Evolutionary conservation across 1,139 yeast species (phyloP), one percentile per base, ranked within the genome.

Genomic region (Blastobotrys illinoisensis): DNA sequence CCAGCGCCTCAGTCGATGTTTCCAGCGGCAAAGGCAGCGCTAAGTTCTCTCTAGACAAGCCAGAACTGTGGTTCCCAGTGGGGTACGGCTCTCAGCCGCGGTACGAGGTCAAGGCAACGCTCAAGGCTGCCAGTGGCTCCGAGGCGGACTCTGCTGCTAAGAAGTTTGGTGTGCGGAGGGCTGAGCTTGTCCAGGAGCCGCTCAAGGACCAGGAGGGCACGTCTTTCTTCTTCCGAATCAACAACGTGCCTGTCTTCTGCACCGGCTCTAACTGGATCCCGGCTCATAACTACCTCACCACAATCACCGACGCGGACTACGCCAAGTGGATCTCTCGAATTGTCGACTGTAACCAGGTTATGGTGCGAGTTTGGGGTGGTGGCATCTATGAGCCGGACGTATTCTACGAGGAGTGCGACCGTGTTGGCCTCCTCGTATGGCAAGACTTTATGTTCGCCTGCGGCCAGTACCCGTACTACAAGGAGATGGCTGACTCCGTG

Each of bases 371-470:
- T 1, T 78, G 81, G 81, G 81, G 77, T 14, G 81, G 81, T 24
- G 81, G 81, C 1, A 67, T 66, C 54, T 78, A 74, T 59, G 81
- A 78, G 57, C 63, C 62, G 21, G 78, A 76, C 47, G 54, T 58
- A 20, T 75, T 78, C 59, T 78, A 78, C 59, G 64, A 69, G 40
- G 72, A 70, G 57, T 78, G 81, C 64, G 81, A 78, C 56, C 56
- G 71, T 23, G 57, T 68, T 1, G 81, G 81, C 3, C 58, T 78
- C 19, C 50, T 78, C 59, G 74, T 78, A 7, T 78, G 80, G 79
- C 81, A 78, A 53, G 81, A 78, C 62, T 77, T 78, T 60, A 76
- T 78, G 80, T 78, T 78, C 70, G 80, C 79, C 5, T 78, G 81
- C 64, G 81, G 79, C 1, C 75, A 73, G 49, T 78, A 78, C 56